Base-by-base conservation (phyloP, 2,329 filamentous ascomycete genomes). In the Talaromyces atroroseus region DNA sequence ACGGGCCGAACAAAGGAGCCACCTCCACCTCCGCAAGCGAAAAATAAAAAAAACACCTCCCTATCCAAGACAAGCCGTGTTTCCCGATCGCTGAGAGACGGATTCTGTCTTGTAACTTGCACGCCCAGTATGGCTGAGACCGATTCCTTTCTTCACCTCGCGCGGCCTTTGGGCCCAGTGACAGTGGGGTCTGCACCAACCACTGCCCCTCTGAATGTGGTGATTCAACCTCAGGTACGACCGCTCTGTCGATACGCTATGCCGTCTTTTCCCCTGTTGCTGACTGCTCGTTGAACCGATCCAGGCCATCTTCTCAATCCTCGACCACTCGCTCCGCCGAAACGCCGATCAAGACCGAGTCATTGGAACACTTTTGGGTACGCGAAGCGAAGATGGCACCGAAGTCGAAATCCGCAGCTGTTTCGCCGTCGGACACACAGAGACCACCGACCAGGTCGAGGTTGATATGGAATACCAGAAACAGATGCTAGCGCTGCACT, bases 391-490 rank as follows among this genome's bases (percentile, higher is more conserved):
- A 79, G 94, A 99, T 81, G 94, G 92, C 74, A 90, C 89, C 71
- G 92, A 97, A 75, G 90, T 95, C 69, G 91, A 95, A 76, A 94
- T 99, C 69, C 87, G 90, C 71, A 95, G 90, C 71, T 92, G 90
- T 79, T 99, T 99, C 74, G 94, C 94, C 65, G 95, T 99, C 70
- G 92, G 92, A 64, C 94, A 99, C 80, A 97, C 92, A 65, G 94
- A 99, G 79, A 96, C 92, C 65, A 89, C 92, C 73, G 94, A 99
- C 76, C 94, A 99, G 77, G 94, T 99, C 68, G 94, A 99, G 77
- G 94, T 99, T 62, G 94, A 99, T 73, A 95, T 99, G 82, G 94
- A 99, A 77, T 99, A 97, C 78, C 94, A 99, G 79, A 97, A 97
- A 84, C 92, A 92, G 76, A 99, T 99, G 94, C 86, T 97, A 58